Conservation (phyloP, 257 asterid genomes). For the Ballota nigra region DNA sequence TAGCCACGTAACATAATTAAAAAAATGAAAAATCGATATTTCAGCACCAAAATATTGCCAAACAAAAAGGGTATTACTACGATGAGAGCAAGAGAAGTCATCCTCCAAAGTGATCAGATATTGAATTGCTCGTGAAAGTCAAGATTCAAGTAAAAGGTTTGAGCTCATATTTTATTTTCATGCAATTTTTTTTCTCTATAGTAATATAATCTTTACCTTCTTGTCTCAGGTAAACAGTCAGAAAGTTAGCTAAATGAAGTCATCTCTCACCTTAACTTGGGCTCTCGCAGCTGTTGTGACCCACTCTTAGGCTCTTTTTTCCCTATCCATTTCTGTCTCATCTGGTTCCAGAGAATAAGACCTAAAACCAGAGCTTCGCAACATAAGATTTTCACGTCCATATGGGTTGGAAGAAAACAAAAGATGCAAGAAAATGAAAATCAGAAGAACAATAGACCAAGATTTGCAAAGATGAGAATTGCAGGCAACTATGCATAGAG, state of each 20-base stretch:
- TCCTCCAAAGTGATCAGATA: not conserved
- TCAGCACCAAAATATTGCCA: not conserved
- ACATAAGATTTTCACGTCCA: constrained; percentile 21
- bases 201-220: not conserved
- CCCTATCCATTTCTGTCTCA: constrained; percentile 72
- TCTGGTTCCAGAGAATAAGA: constrained; percentile 69
- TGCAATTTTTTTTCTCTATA: not conserved
- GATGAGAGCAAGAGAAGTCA: not conserved
- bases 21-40: not conserved
- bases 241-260: not conserved
- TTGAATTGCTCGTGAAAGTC: not conserved
- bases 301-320: constrained; percentile 37
- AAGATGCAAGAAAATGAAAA: not conserved
- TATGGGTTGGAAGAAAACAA: not conserved
- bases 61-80: not conserved
- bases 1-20: not conserved
- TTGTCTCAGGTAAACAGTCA: not conserved
- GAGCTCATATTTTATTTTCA: not conserved
- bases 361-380: constrained; percentile 40
- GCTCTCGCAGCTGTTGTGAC: constrained; percentile 50
- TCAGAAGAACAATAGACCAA: not conserved
- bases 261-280: constrained; percentile 57
- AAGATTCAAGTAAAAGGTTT: not conserved
- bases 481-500: not conserved
- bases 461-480: not conserved